Evolutionary conservation across 2,329 filamentous ascomycete species (phyloP).

Genomic region (Xylaria sp.): DNA sequence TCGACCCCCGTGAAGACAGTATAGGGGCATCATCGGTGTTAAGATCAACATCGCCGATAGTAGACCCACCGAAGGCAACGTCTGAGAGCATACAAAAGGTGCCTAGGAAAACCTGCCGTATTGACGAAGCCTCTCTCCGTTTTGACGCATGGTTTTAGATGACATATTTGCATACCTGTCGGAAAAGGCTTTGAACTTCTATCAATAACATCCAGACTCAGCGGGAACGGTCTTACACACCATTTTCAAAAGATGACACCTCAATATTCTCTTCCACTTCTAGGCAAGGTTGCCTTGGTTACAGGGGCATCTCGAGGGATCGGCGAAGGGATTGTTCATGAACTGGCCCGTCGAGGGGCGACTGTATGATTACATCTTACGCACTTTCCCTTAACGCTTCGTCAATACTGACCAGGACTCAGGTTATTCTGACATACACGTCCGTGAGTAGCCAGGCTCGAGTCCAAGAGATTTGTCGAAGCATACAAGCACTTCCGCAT

Average conservation of each 20-base stretch:
- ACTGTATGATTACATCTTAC: slow-evolving; percentile 17
- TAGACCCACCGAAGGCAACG: no score
- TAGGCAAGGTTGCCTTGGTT: slow-evolving; percentile 47
- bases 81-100: no score
- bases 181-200: no score
- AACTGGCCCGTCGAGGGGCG: slow-evolving; percentile 40
- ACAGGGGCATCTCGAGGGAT: slow-evolving; percentile 36
- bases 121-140: no score
- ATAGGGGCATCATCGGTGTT: slow-evolving; percentile 16
- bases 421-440: slow-evolving; percentile 61
- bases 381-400: neutral
- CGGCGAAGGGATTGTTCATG: slow-evolving; percentile 42
- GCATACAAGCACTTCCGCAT: slow-evolving; percentile 56
- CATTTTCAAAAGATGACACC: slow-evolving; percentile 9
- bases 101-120: no score
- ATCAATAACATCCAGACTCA: no score
- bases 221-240: no score
- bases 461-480: slow-evolving; percentile 59
- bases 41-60: slow-evolving; percentile 15
- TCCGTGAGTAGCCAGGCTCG: slow-evolving; percentile 64
- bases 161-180: no score
- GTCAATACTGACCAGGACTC: neutral
- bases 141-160: no score
- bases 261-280: slow-evolving; percentile 30
- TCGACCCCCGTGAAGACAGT: no score